Evolutionary conservation across 2,329 filamentous ascomycete genomes (phyloP), one percentile per base, ranked within the genome.

Genomic region (Fusarium nisikadoi): DNA sequence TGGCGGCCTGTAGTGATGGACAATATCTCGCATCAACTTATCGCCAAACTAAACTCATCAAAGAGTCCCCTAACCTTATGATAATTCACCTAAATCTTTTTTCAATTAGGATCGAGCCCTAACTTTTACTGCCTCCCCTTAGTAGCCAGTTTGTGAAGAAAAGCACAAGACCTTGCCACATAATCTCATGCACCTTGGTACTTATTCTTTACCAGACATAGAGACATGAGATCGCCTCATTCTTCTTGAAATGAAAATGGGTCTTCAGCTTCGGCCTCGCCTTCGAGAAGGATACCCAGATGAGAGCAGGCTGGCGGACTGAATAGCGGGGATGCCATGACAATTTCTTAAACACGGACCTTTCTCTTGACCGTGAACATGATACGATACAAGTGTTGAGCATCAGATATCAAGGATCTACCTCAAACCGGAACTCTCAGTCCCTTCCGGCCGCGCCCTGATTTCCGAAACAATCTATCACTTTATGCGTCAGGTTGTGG

Each of bases 331-430:
- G 60, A 62, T 61, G 33, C 17, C 33, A 47, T 53, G 29, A 38
- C 36, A 56, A 36, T 60, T 31, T 23, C 42, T 61, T 65, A 36
- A 58, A 72, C 72, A 69, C 60, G 64, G 70, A 54, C 64, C 66
- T 38, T 54, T 45, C 35, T 60, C 27, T 57, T 20, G 31, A 62
- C 46, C 66, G 39, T 45, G 58, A 64, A 41, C 25, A 43, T 58
- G 55, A 66, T 39, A 31, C 49, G 39, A 68, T 29, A 58, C 64
- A 33, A 59, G 31, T 57, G 47, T 23, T 29, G 59, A 36, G 36
- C 62, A 50, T 59, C 23, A 36, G 46, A 29, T 45, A 55, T 62
- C n/a, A 39, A 41, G 35, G 49, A 42, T 45, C 45, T 60, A 27
- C 27, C 33, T 58, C 45, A 39, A 53, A 49, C 43, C 67, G 62